These are phyloP conservation scores for Pelargonium fulgidum DNA, from an alignment of 441 rosid species.

Conservation along the genomic window DNA sequence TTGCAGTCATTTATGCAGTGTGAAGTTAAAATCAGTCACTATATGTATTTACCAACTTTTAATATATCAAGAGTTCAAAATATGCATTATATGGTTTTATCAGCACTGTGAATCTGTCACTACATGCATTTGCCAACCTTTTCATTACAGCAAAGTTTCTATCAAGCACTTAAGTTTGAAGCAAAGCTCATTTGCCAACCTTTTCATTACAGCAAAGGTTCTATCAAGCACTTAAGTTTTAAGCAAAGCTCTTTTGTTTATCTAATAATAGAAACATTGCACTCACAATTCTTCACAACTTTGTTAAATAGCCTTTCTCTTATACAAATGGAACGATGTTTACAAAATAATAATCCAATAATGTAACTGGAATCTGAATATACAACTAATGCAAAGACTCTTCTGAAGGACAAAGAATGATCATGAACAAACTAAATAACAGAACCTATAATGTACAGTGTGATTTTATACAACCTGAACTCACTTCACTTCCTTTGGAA, in stretches of 20 bases:
- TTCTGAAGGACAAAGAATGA: background rate
- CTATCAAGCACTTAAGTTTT: too few species aligned
- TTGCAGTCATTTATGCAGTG: background rate
- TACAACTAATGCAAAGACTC: background rate
- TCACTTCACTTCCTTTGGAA: slow-evolving; percentile 66
- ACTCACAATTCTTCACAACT: background rate
- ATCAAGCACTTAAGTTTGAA: too few species aligned
- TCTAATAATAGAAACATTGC: background rate
- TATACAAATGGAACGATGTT: background rate
- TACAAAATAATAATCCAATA: background rate
- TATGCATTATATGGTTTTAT: background rate
- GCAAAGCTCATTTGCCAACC: too few species aligned
- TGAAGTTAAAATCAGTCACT: background rate
- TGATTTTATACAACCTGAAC: background rate
- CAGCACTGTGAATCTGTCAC: too few species aligned
- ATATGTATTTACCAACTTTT: background rate
- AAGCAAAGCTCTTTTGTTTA: too few species aligned
- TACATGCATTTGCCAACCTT: too few species aligned
- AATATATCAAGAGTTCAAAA: background rate
- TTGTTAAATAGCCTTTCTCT: background rate
- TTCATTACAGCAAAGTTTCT: too few species aligned
- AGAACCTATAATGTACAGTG: background rate
- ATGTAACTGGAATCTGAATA: slow-evolving; percentile 4
- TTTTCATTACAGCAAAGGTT: too few species aligned
- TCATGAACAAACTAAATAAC: background rate